Evolutionary conservation across 2,329 filamentous ascomycete genomes (phyloP).

Genomic region (Botrytis porri): DNA sequence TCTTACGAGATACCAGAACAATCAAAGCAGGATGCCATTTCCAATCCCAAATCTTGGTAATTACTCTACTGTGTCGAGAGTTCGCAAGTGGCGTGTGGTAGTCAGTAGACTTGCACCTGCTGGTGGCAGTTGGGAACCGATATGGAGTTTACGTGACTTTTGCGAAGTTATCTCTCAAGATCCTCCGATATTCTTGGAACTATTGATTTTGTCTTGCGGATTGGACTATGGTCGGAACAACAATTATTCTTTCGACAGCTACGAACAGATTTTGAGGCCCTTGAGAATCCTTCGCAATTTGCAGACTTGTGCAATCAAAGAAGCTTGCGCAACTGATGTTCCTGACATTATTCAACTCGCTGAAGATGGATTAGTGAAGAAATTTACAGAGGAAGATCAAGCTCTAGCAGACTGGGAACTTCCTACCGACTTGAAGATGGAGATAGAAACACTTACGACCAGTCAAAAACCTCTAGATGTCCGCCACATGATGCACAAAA

Average conservation of each 20-base stretch:
- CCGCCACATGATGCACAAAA: slow-evolving; percentile 11
- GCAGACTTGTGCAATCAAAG: neutral
- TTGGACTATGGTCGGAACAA: neutral
- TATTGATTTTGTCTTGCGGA: neutral
- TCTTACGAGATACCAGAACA: slow-evolving; percentile 14
- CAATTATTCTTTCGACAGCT: neutral
- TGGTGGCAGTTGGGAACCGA: neutral
- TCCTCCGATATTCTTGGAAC: neutral
- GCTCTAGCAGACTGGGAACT: neutral
- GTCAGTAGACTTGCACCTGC: neutral
- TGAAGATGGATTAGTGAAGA: neutral
- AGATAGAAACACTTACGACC: neutral
- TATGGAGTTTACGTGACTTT: neutral
- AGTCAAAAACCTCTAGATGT: neutral
- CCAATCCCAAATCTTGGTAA: neutral
- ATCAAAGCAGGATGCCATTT: neutral
- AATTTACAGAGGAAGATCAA: neutral
- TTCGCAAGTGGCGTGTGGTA: slow-evolving; percentile 5
- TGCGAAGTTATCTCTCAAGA: neutral
- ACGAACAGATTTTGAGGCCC: neutral
- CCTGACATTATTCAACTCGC: slow-evolving; percentile 1
- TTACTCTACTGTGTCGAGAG: neutral
- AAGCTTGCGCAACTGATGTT: neutral
- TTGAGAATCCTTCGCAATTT: slow-evolving; percentile 10
- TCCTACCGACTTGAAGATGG: neutral